Evolutionary conservation across 2,329 filamentous ascomycete genomes (phyloP), one percentile per base, ranked within the genome.

Genomic region (Diaporthe destruens): DNA sequence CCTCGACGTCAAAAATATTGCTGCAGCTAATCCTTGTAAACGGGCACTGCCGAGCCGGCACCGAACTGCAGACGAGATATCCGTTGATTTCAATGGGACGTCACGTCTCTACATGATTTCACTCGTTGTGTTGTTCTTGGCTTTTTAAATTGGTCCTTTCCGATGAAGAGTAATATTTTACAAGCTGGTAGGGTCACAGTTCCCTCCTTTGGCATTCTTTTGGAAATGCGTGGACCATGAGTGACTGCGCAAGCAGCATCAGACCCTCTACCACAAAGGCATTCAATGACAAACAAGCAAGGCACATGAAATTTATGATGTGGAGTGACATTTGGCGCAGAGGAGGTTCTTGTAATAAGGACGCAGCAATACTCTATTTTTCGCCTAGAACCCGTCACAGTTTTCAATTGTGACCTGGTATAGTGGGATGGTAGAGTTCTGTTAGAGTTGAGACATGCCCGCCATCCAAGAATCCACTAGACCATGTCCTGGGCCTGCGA

Each of bases 1-100:
- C 70, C 59, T 72, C 56, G n/a, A 54, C 54, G 36, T 56, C 57
- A 74, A 72, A 74, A 72, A 61, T 61, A 66, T 71, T 68, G 71
- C 47, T 51, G 56, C 47, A 20, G 54, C 51, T 61, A 8, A 71
- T 70, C 66, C 66, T 42, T 74, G 71, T 51, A 53, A 36, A 65
- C n/a, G n/a, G 18, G 20, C 16, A 12, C 3, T 53, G 61, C 61
- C 61, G 61, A 66, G 32, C 47, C 61, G 61, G 61, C 61, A 53
- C 61, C 61, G 61, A 53, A 66, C 32, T 8, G 8, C 11, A 66
- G 6, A 12, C 32, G 8, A 25, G 32, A 53, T 29, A 16, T 53
- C 47, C n/a, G n/a, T n/a, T 1, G 25, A 32, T 16, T 44, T 47
- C 25, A 14, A 20, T 42, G 8, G 6, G 14, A n/a, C 16, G 16